Evolutionary conservation across 2,329 filamentous ascomycete genomes (phyloP).

Genomic region (Emericellopsis atlantica): DNA sequence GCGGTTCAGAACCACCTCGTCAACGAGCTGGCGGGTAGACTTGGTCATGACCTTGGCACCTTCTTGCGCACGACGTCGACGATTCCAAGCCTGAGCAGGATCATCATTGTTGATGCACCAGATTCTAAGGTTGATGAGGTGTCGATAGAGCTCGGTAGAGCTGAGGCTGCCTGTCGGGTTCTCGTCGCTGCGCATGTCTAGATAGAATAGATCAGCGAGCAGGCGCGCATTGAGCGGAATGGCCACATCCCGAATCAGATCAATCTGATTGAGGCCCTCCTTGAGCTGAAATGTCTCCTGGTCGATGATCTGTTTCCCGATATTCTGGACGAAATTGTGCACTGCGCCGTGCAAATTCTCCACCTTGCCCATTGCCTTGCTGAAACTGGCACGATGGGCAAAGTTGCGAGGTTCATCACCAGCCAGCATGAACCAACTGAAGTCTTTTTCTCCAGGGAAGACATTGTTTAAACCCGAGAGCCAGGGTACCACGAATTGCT

Average conservation of each 20-base stretch:
- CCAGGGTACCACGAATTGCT: conserved; percentile 21
- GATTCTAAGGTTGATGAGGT: conserved; percentile 28
- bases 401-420: conserved; percentile 18
- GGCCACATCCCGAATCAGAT: conserved; percentile 37
- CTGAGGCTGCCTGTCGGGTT: conserved; percentile 35
- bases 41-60: conserved; percentile 21
- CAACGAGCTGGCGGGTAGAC: conserved; percentile 24
- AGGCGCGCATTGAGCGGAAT: conserved; percentile 45
- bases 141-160: conserved; percentile 25
- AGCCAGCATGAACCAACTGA: conserved; percentile 24
- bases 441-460: conserved; percentile 22
- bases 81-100: conserved; percentile 30
- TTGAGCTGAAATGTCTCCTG: conserved; percentile 22
- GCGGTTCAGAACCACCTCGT: conserved; percentile 18
- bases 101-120: conserved; percentile 35
- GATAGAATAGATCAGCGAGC: conserved; percentile 42
- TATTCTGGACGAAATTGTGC: conserved; percentile 16
- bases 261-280: conserved; percentile 24
- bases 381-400: conserved; percentile 15
- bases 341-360: conserved; percentile 17
- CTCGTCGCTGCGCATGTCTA: conserved; percentile 42
- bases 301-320: conserved; percentile 24
- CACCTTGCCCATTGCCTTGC: conserved; percentile 18
- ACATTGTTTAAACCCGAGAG: conserved; percentile 14
- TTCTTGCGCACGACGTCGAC: conserved; percentile 27